A percentile compares a stretch with the other conserved stretches of the same genome.
Evolutionary conservation across 805 yeast genomes (phyloP).

Genomic region (Starmerella apis): DNA sequence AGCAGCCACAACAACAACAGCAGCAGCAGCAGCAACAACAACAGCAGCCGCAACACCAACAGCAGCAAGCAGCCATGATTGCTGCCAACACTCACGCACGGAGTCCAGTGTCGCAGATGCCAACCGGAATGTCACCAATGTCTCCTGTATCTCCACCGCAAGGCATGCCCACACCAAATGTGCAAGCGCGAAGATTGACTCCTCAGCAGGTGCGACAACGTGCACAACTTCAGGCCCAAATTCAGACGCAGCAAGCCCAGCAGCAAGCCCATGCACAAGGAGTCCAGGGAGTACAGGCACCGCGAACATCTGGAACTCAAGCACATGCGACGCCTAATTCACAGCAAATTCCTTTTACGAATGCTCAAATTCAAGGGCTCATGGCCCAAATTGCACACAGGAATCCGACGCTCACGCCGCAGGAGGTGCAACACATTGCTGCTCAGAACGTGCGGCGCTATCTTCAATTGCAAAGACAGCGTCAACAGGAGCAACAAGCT

Average conservation of each 20-base stretch:
- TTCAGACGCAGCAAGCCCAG: conserved; percentile 8
- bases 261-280: conserved; percentile 13
- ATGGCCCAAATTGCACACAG: conserved; percentile 22
- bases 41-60: conserved; percentile 7
- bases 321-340: conserved; percentile 11
- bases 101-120: neutral
- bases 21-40: conserved; percentile 16
- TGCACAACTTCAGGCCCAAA: conserved; percentile 13
- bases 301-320: neutral
- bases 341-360: conserved; percentile 16
- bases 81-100: neutral
- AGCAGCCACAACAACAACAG: conserved; percentile 12
- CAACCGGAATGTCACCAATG: neutral
- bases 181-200: conserved; percentile 2
- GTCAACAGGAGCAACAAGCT: conserved; percentile 11
- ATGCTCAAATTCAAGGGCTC: conserved; percentile 22
- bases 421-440: conserved; percentile 25
- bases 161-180: neutral
- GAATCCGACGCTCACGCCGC: conserved; percentile 22
- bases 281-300: too few species aligned
- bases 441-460: conserved; percentile 22
- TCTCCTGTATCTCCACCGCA: neutral
- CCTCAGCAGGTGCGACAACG: conserved; percentile 1
- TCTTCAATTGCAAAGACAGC: conserved; percentile 16
- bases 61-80: conserved; percentile 7